Evolutionary conservation across 208 protist genomes (phyloP).

Genomic region (Wallacemonas sp.): DNA sequence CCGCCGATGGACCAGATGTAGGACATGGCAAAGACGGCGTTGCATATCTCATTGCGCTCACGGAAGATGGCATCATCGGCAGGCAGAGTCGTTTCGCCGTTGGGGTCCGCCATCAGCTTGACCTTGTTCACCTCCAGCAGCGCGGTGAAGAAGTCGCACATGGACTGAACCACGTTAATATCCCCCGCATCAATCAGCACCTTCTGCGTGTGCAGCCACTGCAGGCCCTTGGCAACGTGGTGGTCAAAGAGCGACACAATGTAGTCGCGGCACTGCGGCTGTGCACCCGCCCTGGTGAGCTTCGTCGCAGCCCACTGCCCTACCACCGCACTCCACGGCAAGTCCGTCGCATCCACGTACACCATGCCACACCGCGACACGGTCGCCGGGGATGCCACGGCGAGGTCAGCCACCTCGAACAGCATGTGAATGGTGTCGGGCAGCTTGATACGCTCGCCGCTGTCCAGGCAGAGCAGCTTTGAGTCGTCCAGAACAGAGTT

Average conservation of each 20-base stretch:
- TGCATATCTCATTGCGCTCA: slow-evolving; percentile 89
- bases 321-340: slow-evolving; percentile 94
- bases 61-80: slow-evolving; percentile 72
- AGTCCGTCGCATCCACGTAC: slow-evolving; percentile 92
- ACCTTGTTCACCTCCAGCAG: slow-evolving; percentile 78
- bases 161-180: slow-evolving; percentile 92
- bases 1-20: slow-evolving; percentile 97
- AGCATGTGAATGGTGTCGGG: slow-evolving; percentile 96
- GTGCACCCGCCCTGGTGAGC: slow-evolving; percentile 51
- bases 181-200: slow-evolving; percentile 88
- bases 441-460: slow-evolving; percentile 97
- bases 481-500: slow-evolving; percentile 99
- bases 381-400: slow-evolving; percentile 97
- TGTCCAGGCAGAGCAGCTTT: slow-evolving; percentile 97
- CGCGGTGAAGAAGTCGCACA: slow-evolving; percentile 92
- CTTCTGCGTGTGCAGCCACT: slow-evolving; percentile 83
- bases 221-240: slow-evolving; percentile 84
- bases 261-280: slow-evolving; percentile 72
- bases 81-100: slow-evolving; percentile 42
- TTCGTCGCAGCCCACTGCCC: slow-evolving; percentile 88
- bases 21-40: slow-evolving; percentile 93
- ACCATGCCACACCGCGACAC: slow-evolving; percentile 99
- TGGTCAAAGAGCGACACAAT: slow-evolving; percentile 90
- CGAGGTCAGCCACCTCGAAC: slow-evolving; percentile 97
- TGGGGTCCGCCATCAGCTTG: slow-evolving; percentile 69